A percentile compares a stretch with the other conserved stretches of the same genome.
phyloP scores from a whole-genome alignment of 805 yeast genomes.

The Tetrapisispora iriomotensis region DNA sequence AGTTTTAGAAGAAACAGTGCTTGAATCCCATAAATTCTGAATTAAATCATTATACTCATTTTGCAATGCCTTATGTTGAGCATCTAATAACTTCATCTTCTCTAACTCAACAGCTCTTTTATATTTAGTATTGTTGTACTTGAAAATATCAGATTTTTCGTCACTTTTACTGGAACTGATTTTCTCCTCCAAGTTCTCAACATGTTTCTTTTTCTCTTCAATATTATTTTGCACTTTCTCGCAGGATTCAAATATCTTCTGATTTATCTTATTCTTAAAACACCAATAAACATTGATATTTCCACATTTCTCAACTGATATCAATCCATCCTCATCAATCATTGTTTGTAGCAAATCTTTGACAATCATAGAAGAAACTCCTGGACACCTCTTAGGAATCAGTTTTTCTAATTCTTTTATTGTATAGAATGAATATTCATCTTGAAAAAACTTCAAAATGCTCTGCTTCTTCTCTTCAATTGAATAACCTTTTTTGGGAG shows the following conservation, averaged over 20 bases:
- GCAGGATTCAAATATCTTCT: conserved; percentile 9
- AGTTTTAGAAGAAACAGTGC: conserved; percentile 7
- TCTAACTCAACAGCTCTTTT: conserved; percentile 4
- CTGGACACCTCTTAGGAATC: conserved; percentile 36
- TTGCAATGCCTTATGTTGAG: conserved; percentile 5
- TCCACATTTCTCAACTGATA: conserved; percentile 47
- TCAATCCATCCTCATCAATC: conserved; percentile 39
- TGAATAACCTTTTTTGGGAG: conserved; percentile 18
- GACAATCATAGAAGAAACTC: conserved; percentile 45
- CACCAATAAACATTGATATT: conserved; percentile 43
- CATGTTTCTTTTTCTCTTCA: conserved; percentile 4
- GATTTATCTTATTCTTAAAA: conserved; percentile 22
- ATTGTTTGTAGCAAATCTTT: conserved; percentile 40
- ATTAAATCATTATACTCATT: conserved; percentile 1
- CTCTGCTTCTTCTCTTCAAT: conserved; percentile 33
- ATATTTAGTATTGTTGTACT: not conserved
- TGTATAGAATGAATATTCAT: conserved; percentile 34
- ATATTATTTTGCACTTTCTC: conserved; percentile 6
- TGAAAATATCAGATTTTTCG: conserved; percentile 2
- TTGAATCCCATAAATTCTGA: conserved; percentile 15
- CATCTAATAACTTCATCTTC: conserved; percentile 7
- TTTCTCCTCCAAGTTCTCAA: not conserved
- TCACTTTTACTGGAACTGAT: not conserved
- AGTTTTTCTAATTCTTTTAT: conserved; percentile 43
- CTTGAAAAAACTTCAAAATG: conserved; percentile 33